Conservation (phyloP, 2,329 filamentous ascomycete genomes). For the Aureobasidium sp. region DNA sequence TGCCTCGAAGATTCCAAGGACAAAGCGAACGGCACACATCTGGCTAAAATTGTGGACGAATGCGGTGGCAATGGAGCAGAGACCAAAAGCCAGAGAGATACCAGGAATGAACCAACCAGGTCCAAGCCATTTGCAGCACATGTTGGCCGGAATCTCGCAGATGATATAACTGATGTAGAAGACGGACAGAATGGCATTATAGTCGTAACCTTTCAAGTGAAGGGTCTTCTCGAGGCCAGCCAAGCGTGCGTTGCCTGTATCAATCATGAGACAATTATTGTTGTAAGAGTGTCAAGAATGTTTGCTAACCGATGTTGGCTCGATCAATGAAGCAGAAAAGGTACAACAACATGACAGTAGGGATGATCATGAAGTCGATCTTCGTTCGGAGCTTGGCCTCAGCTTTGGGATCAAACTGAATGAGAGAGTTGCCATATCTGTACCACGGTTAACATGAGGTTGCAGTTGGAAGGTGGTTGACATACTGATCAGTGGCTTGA, state of each 20-base stretch:
- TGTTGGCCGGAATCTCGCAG: conserved; percentile 63
- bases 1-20: conserved; percentile 59
- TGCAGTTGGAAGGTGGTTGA: neutral
- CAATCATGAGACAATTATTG: neutral
- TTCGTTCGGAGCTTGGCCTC: conserved; percentile 55
- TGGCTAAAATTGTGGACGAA: conserved; percentile 52
- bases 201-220: conserved; percentile 49
- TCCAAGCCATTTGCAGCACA: conserved; percentile 63
- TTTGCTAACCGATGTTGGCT: conserved; percentile 57
- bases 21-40: conserved; percentile 56
- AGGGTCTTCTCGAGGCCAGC: conserved; percentile 44
- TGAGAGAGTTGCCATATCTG: conserved; percentile 45
- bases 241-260: conserved; percentile 59
- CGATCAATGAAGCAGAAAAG: conserved; percentile 69
- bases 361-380: conserved; percentile 59
- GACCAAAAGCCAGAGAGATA: conserved; percentile 56
- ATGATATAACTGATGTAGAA: conserved; percentile 70
- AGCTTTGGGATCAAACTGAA: conserved; percentile 50
- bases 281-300: neutral
- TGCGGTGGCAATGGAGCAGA: conserved; percentile 56
- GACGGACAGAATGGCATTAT: conserved; percentile 59
- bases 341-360: conserved; percentile 60
- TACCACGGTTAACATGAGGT: conserved; percentile 11
- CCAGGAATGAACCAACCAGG: conserved; percentile 65
- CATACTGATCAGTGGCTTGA: conserved; percentile 43